phyloP scores from a whole-genome alignment of 331 rosid genomes.

The Prunus yedoensis region DNA sequence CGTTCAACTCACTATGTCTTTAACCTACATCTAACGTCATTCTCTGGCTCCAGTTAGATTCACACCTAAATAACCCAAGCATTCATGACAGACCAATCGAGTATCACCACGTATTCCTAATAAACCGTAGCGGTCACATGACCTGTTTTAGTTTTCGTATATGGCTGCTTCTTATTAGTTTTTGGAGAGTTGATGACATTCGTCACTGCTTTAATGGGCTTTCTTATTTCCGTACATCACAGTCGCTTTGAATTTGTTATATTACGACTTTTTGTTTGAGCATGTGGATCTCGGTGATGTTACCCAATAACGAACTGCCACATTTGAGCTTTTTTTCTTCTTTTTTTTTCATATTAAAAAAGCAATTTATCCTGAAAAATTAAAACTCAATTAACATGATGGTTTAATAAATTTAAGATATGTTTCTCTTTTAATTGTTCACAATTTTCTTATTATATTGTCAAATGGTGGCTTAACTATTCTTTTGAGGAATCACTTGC shows the following conservation, averaged over 20 bases:
- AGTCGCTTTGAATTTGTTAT: background rate
- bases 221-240: constrained; percentile 22
- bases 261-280: background rate
- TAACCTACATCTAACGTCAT: background rate
- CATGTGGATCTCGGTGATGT: no score
- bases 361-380: no score
- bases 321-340: no score
- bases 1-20: background rate
- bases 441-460: no score
- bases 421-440: no score
- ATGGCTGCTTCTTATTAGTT: background rate
- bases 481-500: no score
- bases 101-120: background rate
- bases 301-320: no score
- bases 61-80: background rate
- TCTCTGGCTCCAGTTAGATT: background rate
- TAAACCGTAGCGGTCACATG: background rate
- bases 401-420: no score
- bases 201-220: background rate
- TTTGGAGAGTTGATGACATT: background rate
- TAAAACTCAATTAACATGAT: no score
- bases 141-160: background rate
- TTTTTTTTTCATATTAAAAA: no score
- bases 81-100: constrained; percentile 21
- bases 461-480: no score